Evolutionary conservation across 495 filamentous ascomycete species (phyloP).

Genomic region (Aspergillus hancockii): DNA sequence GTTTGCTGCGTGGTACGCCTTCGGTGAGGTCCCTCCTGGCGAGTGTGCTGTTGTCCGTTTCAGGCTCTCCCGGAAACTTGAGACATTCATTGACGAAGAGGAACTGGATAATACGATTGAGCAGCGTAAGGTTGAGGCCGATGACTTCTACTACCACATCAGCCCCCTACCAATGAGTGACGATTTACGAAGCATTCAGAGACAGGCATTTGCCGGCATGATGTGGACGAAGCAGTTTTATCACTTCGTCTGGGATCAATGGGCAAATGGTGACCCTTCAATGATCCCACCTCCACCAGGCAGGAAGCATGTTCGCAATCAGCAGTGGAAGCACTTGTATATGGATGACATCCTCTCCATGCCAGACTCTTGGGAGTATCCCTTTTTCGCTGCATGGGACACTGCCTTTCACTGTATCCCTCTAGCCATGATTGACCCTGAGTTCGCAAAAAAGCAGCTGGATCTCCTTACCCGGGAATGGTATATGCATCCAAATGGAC

Average conservation of each 20-base stretch:
- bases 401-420: constrained; percentile 96
- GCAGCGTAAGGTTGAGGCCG: constrained; percentile 78
- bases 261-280: constrained; percentile 77
- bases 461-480: constrained; percentile 94
- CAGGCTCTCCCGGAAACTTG: constrained; percentile 71
- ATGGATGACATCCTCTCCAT: constrained; percentile 94
- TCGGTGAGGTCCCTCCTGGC: constrained; percentile 85
- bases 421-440: constrained; percentile 93
- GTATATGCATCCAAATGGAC: constrained; percentile 99
- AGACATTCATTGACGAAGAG: constrained; percentile 86
- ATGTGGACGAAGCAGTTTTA: constrained; percentile 98
- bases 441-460: constrained; percentile 96
- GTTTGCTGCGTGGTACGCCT: constrained; percentile 86
- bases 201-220: constrained; percentile 94
- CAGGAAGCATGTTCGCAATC: constrained; percentile 79
- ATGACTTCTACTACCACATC: constrained; percentile 93
- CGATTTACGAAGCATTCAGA: constrained; percentile 90
- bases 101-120: constrained; percentile 90
- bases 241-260: constrained; percentile 95
- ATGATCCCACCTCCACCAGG: constrained; percentile 81
- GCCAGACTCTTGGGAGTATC: constrained; percentile 98
- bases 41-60: constrained; percentile 96
- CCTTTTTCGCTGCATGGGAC: constrained; percentile 98
- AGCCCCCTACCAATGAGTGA: constrained; percentile 93
- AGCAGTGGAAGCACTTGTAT: constrained; percentile 89